Conservation (phyloP, 495 filamentous ascomycete species). For the Penicillium roqueforti region DNA sequence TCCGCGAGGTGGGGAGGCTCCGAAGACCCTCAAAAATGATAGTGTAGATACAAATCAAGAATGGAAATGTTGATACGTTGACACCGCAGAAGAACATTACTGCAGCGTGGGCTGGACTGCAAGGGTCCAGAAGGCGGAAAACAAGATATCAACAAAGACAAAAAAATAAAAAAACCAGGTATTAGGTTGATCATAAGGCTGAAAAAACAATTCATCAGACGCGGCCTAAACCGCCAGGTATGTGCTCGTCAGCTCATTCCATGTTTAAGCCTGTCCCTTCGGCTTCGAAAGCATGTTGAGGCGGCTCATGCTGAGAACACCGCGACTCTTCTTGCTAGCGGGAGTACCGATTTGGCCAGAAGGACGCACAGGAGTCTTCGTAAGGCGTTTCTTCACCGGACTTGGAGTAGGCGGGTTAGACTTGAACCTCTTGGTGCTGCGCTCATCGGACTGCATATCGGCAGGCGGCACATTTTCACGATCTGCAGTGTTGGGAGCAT, state of each 20-base stretch:
- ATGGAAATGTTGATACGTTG: constrained; percentile 9
- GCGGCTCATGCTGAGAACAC: constrained; percentile 44
- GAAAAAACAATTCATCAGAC: constrained; percentile 1
- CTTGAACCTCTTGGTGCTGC: constrained; percentile 43
- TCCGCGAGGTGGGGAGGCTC: neutral
- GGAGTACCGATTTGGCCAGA: constrained; percentile 36
- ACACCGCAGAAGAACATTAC: constrained; percentile 9
- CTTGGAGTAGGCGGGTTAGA: constrained; percentile 36
- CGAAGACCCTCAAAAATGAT: neutral
- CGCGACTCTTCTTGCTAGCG: constrained; percentile 33
- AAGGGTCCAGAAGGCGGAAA: neutral
- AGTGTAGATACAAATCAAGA: constrained; percentile 19
- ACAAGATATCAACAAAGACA: neutral
- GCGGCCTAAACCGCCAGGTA: constrained; percentile 16
- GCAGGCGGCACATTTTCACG: constrained; percentile 41
- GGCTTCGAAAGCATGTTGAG: constrained; percentile 51
- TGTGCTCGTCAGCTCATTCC: neutral
- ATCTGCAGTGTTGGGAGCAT: constrained; percentile 46
- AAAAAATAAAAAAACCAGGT: constrained; percentile 1
- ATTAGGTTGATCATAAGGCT: neutral
- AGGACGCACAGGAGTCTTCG: constrained; percentile 32
- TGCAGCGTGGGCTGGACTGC: neutral
- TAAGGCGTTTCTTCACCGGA: constrained; percentile 35
- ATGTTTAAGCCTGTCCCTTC: constrained; percentile 34
- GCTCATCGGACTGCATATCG: constrained; percentile 32